Conservation (phyloP, 2,329 filamentous ascomycete genomes). For the Fusarium circinatum region DNA sequence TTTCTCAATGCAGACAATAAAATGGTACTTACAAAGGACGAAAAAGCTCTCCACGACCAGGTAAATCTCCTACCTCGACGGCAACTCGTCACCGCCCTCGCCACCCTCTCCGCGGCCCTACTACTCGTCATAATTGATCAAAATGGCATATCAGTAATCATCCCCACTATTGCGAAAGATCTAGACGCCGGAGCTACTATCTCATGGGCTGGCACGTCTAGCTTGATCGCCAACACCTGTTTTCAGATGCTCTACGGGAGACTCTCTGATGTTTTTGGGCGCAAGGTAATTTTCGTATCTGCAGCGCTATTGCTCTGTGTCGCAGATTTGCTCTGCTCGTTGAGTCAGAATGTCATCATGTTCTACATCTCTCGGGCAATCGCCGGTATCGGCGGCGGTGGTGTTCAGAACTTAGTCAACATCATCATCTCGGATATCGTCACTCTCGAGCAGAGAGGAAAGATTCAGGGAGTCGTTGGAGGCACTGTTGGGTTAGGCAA, state of each 20-base stretch:
- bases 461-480: not conserved
- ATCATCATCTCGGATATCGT: constrained; percentile 1
- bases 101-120: not conserved
- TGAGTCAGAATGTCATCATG: not conserved
- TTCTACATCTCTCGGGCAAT: not conserved
- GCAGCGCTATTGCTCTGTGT: not conserved
- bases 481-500: not conserved
- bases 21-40: not conserved
- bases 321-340: not conserved
- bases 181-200: not conserved
- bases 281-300: not conserved
- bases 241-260: constrained; percentile 5
- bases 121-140: not conserved
- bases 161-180: not conserved
- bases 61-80: not conserved
- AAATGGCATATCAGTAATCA: not conserved
- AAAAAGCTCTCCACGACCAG: not conserved
- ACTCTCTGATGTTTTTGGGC: not conserved
- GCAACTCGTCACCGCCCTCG: not conserved
- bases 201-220: not conserved
- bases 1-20: fast-evolving
- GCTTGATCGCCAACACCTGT: not conserved
- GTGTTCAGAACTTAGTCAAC: not conserved
- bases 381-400: not conserved
- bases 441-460: not conserved